These are phyloP conservation scores for Amoebophrya sp. DNA, from an alignment of 169 alveolate species.

Conservation along the genomic window DNA sequence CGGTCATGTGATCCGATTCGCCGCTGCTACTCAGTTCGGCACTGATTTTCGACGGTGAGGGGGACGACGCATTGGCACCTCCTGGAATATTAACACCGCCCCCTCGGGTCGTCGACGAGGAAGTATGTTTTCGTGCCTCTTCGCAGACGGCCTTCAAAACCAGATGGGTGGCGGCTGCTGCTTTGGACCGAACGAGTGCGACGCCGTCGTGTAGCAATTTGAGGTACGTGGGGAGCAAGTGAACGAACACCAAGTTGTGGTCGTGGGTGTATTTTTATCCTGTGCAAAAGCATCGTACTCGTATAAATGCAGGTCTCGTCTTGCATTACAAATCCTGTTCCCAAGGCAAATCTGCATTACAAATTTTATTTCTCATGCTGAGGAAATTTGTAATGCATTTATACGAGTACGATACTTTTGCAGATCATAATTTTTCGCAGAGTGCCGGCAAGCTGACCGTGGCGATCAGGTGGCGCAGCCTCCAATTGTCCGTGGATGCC, in stretches of 20 bases:
- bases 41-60: too few relatives aligned
- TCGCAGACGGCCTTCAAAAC: neutral
- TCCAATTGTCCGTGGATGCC: neutral
- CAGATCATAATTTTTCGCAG: too few relatives aligned
- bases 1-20: too few relatives aligned
- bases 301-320: too few relatives aligned
- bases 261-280: neutral
- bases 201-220: constrained; percentile 4
- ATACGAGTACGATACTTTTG: too few relatives aligned
- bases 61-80: neutral
- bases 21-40: too few relatives aligned
- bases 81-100: too few relatives aligned
- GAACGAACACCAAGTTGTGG: neutral
- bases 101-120: neutral
- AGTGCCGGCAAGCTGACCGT: neutral
- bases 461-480: neutral
- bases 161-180: neutral
- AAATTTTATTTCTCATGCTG: too few relatives aligned
- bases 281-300: too few relatives aligned
- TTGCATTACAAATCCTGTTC: too few relatives aligned
- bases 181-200: neutral
- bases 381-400: too few relatives aligned
- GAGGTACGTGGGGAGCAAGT: neutral
- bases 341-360: too few relatives aligned
- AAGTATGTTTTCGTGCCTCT: neutral